Conservation (phyloP, 768 basidiomycete species). For the Collybia sp. region DNA sequence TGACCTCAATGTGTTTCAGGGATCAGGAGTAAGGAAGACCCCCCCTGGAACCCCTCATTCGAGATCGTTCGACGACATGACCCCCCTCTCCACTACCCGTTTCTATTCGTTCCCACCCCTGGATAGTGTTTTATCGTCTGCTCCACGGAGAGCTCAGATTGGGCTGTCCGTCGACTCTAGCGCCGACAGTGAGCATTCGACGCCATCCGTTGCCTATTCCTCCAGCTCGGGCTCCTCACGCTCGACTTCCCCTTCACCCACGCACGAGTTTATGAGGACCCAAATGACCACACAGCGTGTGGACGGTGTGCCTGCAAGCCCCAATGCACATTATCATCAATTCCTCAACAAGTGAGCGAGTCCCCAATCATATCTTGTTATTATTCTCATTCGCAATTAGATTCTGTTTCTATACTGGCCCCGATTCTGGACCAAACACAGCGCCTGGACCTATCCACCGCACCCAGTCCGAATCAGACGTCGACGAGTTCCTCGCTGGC, state of each 20-base stretch:
- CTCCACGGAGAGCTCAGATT: too few species aligned
- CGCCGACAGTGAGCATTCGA: slow-evolving; percentile 32
- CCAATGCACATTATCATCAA: slow-evolving; percentile 48
- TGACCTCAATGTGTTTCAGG: slow-evolving; percentile 28
- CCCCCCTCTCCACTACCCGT: slow-evolving; percentile 20
- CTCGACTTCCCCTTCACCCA: slow-evolving; percentile 38
- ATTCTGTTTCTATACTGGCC: slow-evolving; percentile 80
- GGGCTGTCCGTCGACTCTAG: slow-evolving; percentile 10
- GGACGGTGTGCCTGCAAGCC: slow-evolving; percentile 15
- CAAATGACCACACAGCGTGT: slow-evolving; percentile 10
- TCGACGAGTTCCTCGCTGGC: slow-evolving; percentile 44
- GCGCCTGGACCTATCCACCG: slow-evolving; percentile 19
- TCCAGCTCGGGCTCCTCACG: slow-evolving; percentile 32
- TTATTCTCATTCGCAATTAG: slow-evolving; percentile 27
- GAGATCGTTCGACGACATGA: slow-evolving; percentile 12
- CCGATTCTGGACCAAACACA: slow-evolving; percentile 20
- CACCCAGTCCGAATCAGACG: slow-evolving; percentile 48
- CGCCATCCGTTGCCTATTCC: slow-evolving; percentile 42
- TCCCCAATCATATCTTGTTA: slow-evolving; percentile 4
- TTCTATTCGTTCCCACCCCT: slow-evolving; percentile 32
- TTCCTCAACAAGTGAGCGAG: slow-evolving; percentile 57
- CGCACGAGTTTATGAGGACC: slow-evolving; percentile 22
- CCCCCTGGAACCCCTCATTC: slow-evolving; percentile 42
- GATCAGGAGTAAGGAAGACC: slow-evolving; percentile 33
- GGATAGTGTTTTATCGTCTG: neutral